Percentiles rank a stretch among this genome's conserved stretches.
These are phyloP conservation scores for Strombidium stylifer DNA, from an alignment of 73 alveolate species.

Conservation along the genomic window DNA sequence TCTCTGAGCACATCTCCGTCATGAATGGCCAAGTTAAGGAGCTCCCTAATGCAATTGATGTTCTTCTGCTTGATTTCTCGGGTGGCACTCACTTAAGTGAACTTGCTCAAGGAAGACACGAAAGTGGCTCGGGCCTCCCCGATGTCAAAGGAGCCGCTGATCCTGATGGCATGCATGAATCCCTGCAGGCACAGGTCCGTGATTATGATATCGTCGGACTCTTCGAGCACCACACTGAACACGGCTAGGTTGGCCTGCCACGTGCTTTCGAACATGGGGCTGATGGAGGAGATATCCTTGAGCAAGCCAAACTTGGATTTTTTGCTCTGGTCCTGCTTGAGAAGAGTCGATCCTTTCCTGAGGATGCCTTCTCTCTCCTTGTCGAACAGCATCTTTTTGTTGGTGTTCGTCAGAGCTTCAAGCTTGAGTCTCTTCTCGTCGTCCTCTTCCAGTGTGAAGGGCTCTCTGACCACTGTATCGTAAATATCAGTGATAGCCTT, in stretches of 20 bases:
- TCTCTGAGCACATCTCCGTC: conserved; percentile 67
- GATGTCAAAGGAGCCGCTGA: conserved; percentile 66
- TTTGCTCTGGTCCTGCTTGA: conserved; percentile 57
- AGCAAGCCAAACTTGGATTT: conserved; percentile 48
- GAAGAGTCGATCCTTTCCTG: conserved; percentile 73
- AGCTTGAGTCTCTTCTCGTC: conserved; percentile 88
- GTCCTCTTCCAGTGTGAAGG: conserved; percentile 90
- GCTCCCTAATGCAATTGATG: conserved; percentile 61
- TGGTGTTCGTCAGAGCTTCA: conserved; percentile 63
- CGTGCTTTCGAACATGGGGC: conserved; percentile 68
- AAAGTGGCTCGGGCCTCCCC: conserved; percentile 74
- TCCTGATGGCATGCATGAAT: conserved; percentile 57
- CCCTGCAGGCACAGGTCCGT: conserved; percentile 73
- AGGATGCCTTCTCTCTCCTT: conserved; percentile 82
- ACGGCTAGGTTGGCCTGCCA: conserved; percentile 89
- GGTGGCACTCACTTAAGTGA: conserved; percentile 34
- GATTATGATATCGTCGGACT: conserved; percentile 58
- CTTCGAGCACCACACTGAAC: conserved; percentile 73
- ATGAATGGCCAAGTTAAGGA: conserved; percentile 59
- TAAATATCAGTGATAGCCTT: conserved; percentile 80
- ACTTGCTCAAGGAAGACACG: conserved; percentile 68
- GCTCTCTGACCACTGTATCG: conserved; percentile 79
- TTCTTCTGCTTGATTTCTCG: conserved; percentile 60
- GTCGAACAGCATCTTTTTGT: conserved; percentile 70
- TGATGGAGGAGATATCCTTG: conserved; percentile 59